Evolutionary conservation across 2,329 filamentous ascomycete genomes (phyloP).

Genomic region (Aureobasidium sp.): DNA sequence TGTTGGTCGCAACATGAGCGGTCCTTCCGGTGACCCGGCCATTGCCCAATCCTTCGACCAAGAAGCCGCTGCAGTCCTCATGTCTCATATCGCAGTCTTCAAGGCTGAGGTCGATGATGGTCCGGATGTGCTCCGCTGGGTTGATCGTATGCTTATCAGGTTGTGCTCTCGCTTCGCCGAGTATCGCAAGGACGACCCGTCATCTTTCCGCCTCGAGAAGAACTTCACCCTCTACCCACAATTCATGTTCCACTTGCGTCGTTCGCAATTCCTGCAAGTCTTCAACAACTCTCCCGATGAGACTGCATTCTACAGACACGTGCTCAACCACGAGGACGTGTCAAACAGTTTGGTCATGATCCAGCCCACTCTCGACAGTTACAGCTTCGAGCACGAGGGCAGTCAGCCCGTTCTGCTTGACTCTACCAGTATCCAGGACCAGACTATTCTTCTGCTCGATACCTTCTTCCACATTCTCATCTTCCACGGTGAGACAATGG

Average conservation of each 20-base stretch:
- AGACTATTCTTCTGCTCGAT: conserved; percentile 87
- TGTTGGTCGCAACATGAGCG: conserved; percentile 80
- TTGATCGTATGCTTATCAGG: conserved; percentile 95
- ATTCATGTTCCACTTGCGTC: conserved; percentile 98
- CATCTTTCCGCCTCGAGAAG: conserved; percentile 93
- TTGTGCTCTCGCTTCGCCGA: conserved; percentile 95
- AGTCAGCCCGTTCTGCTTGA: conserved; percentile 90
- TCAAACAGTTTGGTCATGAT: conserved; percentile 98
- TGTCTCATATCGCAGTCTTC: conserved; percentile 99
- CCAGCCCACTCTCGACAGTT: conserved; percentile 92
- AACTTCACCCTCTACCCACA: conserved; percentile 98
- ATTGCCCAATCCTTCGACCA: conserved; percentile 97
- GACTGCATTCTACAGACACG: conserved; percentile 97
- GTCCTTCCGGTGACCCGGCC: conserved; percentile 86
- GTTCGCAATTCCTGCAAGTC: conserved; percentile 95
- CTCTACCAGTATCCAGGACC: conserved; percentile 90
- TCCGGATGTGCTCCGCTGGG: conserved; percentile 96
- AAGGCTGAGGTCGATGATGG: conserved; percentile 98
- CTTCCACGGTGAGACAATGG: conserved; percentile 96
- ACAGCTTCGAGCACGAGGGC: conserved; percentile 92
- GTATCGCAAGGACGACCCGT: conserved; percentile 95
- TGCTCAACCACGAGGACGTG: conserved; percentile 94
- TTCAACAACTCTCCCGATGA: conserved; percentile 99
- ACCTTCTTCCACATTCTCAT: conserved; percentile 99
- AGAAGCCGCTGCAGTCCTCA: conserved; percentile 92